phyloP scores from a whole-genome alignment of 345 rosid species.

The Eucalyptus curtisii region DNA sequence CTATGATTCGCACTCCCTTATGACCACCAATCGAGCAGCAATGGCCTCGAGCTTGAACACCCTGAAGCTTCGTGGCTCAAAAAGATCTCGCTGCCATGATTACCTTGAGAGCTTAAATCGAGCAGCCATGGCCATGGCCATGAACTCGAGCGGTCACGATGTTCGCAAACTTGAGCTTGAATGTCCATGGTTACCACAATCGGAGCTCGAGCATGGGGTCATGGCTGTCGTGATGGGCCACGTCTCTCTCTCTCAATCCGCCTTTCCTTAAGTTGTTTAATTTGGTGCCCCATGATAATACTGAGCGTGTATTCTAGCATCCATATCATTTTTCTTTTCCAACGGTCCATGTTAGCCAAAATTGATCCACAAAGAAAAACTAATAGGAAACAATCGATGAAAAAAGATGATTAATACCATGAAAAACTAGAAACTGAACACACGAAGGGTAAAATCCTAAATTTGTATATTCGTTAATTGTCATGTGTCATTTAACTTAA shows the following conservation, averaged over 20 bases:
- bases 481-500: too few relatives aligned
- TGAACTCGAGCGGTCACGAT: neutral
- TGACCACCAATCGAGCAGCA: neutral
- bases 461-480: fast-evolving
- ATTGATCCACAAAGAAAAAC: neutral
- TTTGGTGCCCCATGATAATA: neutral
- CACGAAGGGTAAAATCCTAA: fast-evolving
- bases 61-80: neutral
- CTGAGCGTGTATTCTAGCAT: neutral
- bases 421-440: fast-evolving
- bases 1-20: neutral
- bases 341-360: neutral
- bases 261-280: neutral
- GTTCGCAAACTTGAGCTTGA: neutral
- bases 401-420: neutral
- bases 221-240: neutral
- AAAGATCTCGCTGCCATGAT: neutral
- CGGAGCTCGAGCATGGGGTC: neutral
- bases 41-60: neutral
- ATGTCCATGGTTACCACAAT: neutral
- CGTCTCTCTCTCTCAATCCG: neutral
- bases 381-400: neutral
- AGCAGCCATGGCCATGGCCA: neutral
- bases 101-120: neutral
- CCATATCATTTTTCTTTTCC: neutral